Base-by-base conservation (phyloP, 208 protist genomes). In the Porcisia deanei region DNA sequence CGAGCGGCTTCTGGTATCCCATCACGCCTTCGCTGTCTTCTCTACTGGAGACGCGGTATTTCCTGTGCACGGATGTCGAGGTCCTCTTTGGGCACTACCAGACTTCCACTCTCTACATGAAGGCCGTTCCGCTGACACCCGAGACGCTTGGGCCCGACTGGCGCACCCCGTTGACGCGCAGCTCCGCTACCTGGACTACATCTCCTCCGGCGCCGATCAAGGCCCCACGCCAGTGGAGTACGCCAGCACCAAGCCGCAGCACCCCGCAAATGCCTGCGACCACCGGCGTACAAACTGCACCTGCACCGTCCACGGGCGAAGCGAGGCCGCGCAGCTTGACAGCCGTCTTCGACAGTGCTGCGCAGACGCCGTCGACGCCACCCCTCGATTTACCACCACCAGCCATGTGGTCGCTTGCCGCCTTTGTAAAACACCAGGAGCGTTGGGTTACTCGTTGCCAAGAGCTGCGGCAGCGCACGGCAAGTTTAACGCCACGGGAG, bases 21-120 rank as follows among this genome's bases (percentile, higher is more conserved):
- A 80, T 80, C 67, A 84, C 80, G 7, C 80, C 80, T 22, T 43
- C 59, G 18, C 71, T 84, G 22, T 76, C 68, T 64, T 72, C 74
- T 3, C 72, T 55, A 1, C 68, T 80, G 47, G 80, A 84, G 70
- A 60, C 72, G 49, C 74, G 55, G 10, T 80, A 54, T 57, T 84
- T 84, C 63, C 70, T 84, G 55, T 71, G 70, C 22, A 84, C 80
- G 39, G 71, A 84, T 18, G 75, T 84, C 41, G 80, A 84, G 54
- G 74, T 84, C 70, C 59, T 84, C 30, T 84, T 84, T 52, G 47
- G 49, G 41, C 60, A 84, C 57, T 84, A 84, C 57, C 20, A 47
- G 18, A 63, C 69, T 1, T 60, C 71, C 0, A 53, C 14, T 25
- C 65, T 84, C 16, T 59, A 80, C 71, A 73, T 84, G 74, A 63